Evolutionary conservation across 805 yeast genomes (phyloP), one percentile per base, ranked within the genome.

Genomic region (Saccharomyces mikatae): DNA sequence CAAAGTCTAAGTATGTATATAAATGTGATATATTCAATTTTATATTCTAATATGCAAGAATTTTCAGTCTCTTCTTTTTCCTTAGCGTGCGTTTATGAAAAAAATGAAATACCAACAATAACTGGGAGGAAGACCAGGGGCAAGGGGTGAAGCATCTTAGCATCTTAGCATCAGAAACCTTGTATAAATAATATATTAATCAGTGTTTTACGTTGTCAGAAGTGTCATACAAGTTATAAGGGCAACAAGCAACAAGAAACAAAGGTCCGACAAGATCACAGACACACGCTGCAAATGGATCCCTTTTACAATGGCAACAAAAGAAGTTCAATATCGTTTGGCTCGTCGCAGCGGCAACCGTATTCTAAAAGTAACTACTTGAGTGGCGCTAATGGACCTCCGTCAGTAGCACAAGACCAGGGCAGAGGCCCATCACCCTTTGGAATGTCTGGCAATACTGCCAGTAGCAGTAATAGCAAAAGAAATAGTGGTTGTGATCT

Each of bases 251-350:
- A 36, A 36, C 22, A 36, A 36, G 22, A 36, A 36, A 10, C 1
- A 36, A 36, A 36, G 22, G 41, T 17, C 11, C 2, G 5, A 36
- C 10, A 36, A 17, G 41, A 36, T 6, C 24, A 17, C 2, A 36
- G 3, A 36, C 44, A 36, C 44, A 11, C 24, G 11, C 24, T 21
- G 8, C 44, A 17, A 36, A 66, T 66, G 70, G 68, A 65, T 49
- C 59, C 63, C 41, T 63, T 54, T 53, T 60, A 66, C 31, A 60
- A 60, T 48, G 59, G 64, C 14, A 69, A 68, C 11, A 62, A 62
- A 51, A 60, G 64, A 17, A 59, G 64, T 46, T 59, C 63, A 17
- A 62, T 62, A 41, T 64, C 68, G 13, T 66, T 64, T 56, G 69
- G 68, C 9, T 55, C 61, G 47, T 60, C 56, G 41, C 67, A 64